Conservation (phyloP, 192 early-diverging fungal species). For the Coemansia nantahalensis region DNA sequence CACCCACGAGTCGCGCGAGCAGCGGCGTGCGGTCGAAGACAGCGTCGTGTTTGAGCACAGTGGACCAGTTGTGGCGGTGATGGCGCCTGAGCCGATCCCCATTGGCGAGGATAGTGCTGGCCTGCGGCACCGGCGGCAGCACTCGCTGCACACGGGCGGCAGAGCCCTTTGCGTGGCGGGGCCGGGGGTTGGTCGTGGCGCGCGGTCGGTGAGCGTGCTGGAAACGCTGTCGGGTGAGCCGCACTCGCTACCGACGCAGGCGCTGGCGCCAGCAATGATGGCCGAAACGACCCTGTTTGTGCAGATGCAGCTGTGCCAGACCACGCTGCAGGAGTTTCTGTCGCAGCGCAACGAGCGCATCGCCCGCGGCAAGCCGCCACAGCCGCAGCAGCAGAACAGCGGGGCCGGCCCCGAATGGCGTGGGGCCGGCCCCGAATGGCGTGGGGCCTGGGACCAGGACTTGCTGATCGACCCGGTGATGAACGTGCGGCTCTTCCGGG, state of each 20-base stretch:
- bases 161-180: not conserved
- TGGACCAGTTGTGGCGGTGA: too few relatives aligned
- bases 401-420: too few relatives aligned
- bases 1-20: conserved; percentile 11
- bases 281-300: conserved; percentile 64
- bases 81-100: conserved; percentile 8
- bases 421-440: conserved; percentile 32
- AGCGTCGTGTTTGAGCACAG: conserved; percentile 31
- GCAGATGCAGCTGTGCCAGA: conserved; percentile 92
- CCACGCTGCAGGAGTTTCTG: conserved; percentile 67
- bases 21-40: conserved; percentile 1
- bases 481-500: conserved; percentile 63
- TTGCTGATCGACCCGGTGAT: conserved; percentile 57
- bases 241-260: conserved; percentile 32
- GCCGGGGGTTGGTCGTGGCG: not conserved
- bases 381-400: not conserved
- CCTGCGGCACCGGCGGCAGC: conserved; percentile 18
- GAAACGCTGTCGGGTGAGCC: conserved; percentile 13
- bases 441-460: conserved; percentile 12
- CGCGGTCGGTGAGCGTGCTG: conserved; percentile 1
- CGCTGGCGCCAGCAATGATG: conserved; percentile 6
- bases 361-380: conserved; percentile 10
- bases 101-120: conserved; percentile 1
- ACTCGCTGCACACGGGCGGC: conserved; percentile 7
- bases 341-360: conserved; percentile 62